Conservation (phyloP, 495 filamentous ascomycete species). For the Aspergillus sclerotiicarbonarius region DNA sequence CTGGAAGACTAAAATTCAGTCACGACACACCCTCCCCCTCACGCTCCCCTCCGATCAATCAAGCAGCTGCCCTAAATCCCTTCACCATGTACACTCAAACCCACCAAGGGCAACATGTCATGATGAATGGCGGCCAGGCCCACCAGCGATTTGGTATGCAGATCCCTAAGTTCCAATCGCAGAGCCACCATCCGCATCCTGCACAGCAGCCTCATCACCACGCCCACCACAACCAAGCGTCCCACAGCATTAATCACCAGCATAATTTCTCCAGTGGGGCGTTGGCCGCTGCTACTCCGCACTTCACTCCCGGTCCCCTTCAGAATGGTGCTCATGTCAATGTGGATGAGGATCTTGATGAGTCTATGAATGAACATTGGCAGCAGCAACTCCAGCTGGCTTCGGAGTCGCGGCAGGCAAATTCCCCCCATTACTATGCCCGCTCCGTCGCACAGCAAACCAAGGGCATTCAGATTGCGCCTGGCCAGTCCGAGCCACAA, state of each 20-base stretch:
- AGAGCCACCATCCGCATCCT: constrained; percentile 68
- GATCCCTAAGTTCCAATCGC: constrained; percentile 70
- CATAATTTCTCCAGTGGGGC: constrained; percentile 76
- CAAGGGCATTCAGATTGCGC: constrained; percentile 57
- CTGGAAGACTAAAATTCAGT: constrained; percentile 47
- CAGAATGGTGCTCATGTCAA: constrained; percentile 70
- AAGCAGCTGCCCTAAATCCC: constrained; percentile 61
- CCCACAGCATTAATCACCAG: constrained; percentile 68
- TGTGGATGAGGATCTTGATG: constrained; percentile 54
- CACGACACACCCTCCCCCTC: constrained; percentile 68
- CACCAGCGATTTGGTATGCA: constrained; percentile 64
- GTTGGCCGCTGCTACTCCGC: constrained; percentile 68
- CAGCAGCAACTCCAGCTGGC: constrained; percentile 78
- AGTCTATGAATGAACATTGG: constrained; percentile 80
- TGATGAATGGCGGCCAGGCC: constrained; percentile 64
- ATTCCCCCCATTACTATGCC: constrained; percentile 64
- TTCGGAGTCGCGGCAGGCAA: constrained; percentile 65
- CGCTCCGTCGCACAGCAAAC: constrained; percentile 55
- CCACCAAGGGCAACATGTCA: constrained; percentile 78
- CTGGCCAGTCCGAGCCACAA: constrained; percentile 57
- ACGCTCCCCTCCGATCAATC: constrained; percentile 63
- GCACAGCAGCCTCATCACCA: constrained; percentile 74
- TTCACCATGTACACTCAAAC: constrained; percentile 81
- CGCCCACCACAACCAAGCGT: constrained; percentile 68
- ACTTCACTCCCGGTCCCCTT: constrained; percentile 67